Percentiles rank a stretch among this genome's conserved stretches.
phyloP scores from a whole-genome alignment of 192 early-diverging fungal species.

The Linnemannia elongata region DNA sequence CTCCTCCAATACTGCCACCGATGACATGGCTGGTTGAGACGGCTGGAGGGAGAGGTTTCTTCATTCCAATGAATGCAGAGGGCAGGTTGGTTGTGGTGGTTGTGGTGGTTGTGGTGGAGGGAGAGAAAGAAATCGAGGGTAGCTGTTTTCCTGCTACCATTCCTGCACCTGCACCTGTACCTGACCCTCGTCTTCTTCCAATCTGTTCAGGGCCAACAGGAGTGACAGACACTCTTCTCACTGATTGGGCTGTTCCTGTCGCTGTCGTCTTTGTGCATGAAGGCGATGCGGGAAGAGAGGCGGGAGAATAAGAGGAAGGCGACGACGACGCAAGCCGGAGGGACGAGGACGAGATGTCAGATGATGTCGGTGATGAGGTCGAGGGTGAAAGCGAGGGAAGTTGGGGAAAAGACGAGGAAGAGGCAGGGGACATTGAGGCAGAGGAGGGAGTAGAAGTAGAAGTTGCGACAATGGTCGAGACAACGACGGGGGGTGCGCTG shows the following conservation, averaged over 20 bases:
- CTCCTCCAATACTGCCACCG: neutral
- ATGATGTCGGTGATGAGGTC: neutral
- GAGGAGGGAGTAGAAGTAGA: neutral
- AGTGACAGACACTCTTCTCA: neutral
- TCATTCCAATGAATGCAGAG: slow-evolving; percentile 34
- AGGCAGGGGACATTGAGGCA: neutral
- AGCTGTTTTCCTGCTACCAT: neutral
- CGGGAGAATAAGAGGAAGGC: neutral
- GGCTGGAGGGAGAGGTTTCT: slow-evolving; percentile 20
- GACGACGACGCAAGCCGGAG: slow-evolving; percentile 10
- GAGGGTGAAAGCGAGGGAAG: slow-evolving; percentile 14
- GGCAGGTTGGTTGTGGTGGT: neutral
- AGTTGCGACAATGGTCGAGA: neutral
- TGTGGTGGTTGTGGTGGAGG: neutral
- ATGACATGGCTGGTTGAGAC: neutral
- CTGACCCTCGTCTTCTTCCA: neutral
- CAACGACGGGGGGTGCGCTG: slow-evolving; percentile 4
- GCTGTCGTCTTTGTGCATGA: neutral
- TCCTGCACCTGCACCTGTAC: neutral
- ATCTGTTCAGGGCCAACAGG: neutral
- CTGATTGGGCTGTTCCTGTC: neutral
- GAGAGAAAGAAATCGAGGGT: slow-evolving; percentile 19
- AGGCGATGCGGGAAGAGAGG: slow-evolving; percentile 6
- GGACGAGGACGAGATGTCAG: slow-evolving; percentile 15
- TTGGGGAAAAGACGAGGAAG: neutral